Evolutionary conservation across 2,329 filamentous ascomycete genomes (phyloP).

Genomic region (Clonostachys rosea): DNA sequence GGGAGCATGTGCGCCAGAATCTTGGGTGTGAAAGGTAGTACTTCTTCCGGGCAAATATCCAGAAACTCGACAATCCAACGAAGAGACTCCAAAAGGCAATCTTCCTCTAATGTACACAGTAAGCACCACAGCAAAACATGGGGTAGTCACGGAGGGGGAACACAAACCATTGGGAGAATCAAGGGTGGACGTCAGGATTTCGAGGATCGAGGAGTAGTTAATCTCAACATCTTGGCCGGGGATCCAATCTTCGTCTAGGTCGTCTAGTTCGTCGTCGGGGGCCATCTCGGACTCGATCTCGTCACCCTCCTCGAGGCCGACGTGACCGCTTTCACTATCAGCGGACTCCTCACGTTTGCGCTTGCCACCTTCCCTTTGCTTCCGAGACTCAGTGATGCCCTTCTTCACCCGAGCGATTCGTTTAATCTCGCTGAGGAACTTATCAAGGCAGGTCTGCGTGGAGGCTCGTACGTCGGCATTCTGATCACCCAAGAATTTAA

Average conservation of each 20-base stretch:
- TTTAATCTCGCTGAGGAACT: conserved; percentile 90
- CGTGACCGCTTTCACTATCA: conserved; percentile 58
- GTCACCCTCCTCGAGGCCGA: conserved; percentile 55
- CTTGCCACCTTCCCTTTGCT: conserved; percentile 61
- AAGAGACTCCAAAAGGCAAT: conserved; percentile 84
- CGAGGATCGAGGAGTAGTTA: conserved; percentile 85
- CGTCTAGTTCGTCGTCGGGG: conserved; percentile 53
- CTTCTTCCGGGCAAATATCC: conserved; percentile 95
- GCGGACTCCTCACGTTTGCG: conserved; percentile 66
- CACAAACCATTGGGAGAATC: conserved; percentile 71
- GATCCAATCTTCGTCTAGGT: conserved; percentile 88
- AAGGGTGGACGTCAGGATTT: conserved; percentile 86
- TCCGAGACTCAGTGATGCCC: conserved; percentile 82
- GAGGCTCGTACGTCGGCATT: conserved; percentile 94
- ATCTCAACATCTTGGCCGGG: conserved; percentile 96
- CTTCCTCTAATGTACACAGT: conserved; percentile 61
- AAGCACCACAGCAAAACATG: not conserved
- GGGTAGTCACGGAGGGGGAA: not conserved
- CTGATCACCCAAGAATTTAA: conserved; percentile 87
- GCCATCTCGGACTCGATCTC: conserved; percentile 54
- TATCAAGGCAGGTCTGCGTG: conserved; percentile 83
- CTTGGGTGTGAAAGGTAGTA: conserved; percentile 89
- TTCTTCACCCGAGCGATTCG: conserved; percentile 91
- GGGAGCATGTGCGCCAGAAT: conserved; percentile 89
- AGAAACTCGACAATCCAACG: conserved; percentile 96